Evolutionary conservation across 208 protist species (phyloP).

Genomic region (Blastocrithidia nonstop): DNA sequence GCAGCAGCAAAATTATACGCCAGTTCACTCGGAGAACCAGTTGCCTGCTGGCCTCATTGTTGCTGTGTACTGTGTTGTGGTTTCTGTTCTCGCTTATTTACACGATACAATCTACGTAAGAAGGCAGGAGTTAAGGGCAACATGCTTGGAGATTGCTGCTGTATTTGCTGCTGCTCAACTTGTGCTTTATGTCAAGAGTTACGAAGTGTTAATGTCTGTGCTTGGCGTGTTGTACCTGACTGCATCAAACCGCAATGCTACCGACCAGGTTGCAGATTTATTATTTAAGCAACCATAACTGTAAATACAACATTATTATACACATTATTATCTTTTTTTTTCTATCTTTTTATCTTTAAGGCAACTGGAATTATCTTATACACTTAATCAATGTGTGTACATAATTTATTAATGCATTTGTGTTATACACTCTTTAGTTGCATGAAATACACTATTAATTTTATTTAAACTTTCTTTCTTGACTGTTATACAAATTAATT

Average conservation of each 20-base stretch:
- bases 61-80: slow-evolving; percentile 50
- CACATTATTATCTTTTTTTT: too few relatives aligned
- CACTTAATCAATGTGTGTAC: too few relatives aligned
- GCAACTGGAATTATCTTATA: too few relatives aligned
- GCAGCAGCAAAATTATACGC: slow-evolving; percentile 55
- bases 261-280: slow-evolving; percentile 39
- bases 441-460: too few relatives aligned
- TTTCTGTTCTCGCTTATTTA: slow-evolving; percentile 36
- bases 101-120: slow-evolving; percentile 75
- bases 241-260: slow-evolving; percentile 14
- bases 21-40: slow-evolving; percentile 39
- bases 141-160: slow-evolving; percentile 65
- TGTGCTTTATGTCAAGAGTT: slow-evolving; percentile 70
- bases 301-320: too few relatives aligned
- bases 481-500: too few relatives aligned
- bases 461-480: too few relatives aligned
- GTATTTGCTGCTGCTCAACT: slow-evolving; percentile 38
- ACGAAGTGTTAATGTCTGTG: slow-evolving; percentile 26
- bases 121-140: slow-evolving; percentile 46
- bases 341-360: too few relatives aligned
- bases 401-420: too few relatives aligned
- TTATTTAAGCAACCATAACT: too few relatives aligned
- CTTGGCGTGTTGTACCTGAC: slow-evolving; percentile 49
- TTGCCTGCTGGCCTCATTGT: slow-evolving; percentile 52
- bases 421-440: too few relatives aligned